Conservation (phyloP, 305 asterid species). For the Caryopteris hybrid region DNA sequence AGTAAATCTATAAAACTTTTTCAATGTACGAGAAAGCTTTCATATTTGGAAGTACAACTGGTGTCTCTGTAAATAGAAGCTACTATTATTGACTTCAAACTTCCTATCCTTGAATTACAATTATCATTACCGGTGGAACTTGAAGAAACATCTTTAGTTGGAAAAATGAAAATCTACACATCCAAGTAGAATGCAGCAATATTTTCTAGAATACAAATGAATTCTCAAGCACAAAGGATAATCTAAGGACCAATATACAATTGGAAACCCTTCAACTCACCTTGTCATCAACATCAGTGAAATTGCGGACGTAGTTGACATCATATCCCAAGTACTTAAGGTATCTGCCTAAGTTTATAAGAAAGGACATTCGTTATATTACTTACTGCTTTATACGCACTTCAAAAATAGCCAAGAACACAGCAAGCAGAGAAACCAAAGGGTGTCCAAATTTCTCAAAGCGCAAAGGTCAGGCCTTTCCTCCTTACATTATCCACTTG, state of each 20-base stretch:
- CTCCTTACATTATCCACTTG: not conserved
- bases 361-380: slow-evolving; percentile 21
- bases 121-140: not conserved
- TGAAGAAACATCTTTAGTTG: not conserved
- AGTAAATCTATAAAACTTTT: not conserved
- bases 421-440: not conserved
- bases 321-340: slow-evolving; percentile 89
- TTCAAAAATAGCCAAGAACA: not conserved
- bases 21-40: too few relatives aligned
- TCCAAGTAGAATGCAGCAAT: not conserved
- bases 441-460: not conserved
- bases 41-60: not conserved
- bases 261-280: slow-evolving; percentile 32
- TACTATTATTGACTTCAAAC: not conserved
- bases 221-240: not conserved
- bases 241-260: slow-evolving; percentile 5
- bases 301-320: slow-evolving; percentile 90
- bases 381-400: not conserved
- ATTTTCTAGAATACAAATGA: not conserved
- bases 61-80: not conserved
- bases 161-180: not conserved
- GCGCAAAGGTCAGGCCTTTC: too few relatives aligned
- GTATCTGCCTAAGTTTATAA: slow-evolving; percentile 73
- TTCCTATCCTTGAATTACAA: not conserved
- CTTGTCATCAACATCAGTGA: slow-evolving; percentile 99